Evolutionary conservation across 192 early-diverging fungal species (phyloP), one percentile per base, ranked within the genome.

Genomic region (Gamsiella multidivaricata): DNA sequence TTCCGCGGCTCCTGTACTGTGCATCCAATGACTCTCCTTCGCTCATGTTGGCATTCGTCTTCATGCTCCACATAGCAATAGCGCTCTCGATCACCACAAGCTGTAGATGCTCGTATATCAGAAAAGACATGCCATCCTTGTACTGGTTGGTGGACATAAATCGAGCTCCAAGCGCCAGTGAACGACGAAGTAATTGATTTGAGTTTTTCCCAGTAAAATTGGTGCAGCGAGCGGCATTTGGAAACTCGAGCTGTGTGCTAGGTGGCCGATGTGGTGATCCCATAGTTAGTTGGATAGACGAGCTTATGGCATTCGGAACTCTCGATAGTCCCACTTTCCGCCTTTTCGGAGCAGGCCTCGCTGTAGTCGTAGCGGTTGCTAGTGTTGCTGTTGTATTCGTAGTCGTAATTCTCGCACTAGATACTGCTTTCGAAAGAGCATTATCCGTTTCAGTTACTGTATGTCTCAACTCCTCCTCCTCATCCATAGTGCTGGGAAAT

Each of bases 101-200:
- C 53, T 85, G 81, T 15, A 85, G 41, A 46, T 85, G 84, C 47
- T 85, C 84, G 25, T 81, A 73, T 14, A 85, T 79, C 12, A 83
- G 31, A 23, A 57, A 79, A 26, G 70, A 45, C 69, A 85, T 81
- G 0, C 67, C 63, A 18, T 85, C 75, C 43, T 68, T 73, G 70
- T 84, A 84, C 36, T 79, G 57, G 23, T 59, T 63, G 3, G 66
- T 36, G 17, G 63, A 65, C 36, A 65, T 60, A 45, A 85, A 85
- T 50, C 74, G 39, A 7, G 70, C 42, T 5, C 79, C 79, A 2
- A 85, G 55, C 12, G 61, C 41, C 58, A 81, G 55, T 22, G 62
- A 74, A 43, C 84, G 56, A 18, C 66, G 56, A 11, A 79, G 62
- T 26, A 68, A 61, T 33, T 82, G 82, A 10, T 69, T 76, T 0